Evolutionary conservation across 176 grass and related monocot species (phyloP).

Genomic region (Oryza australiensis): DNA sequence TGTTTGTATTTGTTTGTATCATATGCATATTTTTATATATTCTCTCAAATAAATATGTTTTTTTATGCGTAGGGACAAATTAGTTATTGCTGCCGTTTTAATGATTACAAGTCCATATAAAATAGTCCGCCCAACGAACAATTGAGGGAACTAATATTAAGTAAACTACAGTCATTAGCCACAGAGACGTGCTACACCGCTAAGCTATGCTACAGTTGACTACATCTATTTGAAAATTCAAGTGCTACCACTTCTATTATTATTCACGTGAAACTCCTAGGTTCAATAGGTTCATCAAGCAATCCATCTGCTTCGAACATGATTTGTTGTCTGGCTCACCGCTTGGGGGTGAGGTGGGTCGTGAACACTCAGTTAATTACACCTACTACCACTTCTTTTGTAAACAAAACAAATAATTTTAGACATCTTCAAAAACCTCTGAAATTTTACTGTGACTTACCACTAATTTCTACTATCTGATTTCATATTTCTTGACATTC

Average conservation of each 20-base stretch:
- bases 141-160: background rate
- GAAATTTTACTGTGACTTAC: background rate
- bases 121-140: background rate
- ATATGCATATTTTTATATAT: background rate
- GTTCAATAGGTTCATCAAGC: background rate
- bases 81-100: background rate
- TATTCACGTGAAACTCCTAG: background rate
- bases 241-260: background rate
- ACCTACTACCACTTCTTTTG: background rate
- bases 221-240: background rate
- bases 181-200: background rate
- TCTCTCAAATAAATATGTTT: background rate
- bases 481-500: too few relatives aligned
- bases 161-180: background rate
- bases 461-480: too few relatives aligned
- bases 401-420: too few relatives aligned
- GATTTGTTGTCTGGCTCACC: background rate
- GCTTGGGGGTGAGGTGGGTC: background rate
- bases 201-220: background rate
- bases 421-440: too few relatives aligned
- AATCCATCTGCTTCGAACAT: background rate
- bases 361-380: background rate
- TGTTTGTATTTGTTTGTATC: background rate
- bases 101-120: background rate
- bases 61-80: background rate